A percentile compares a stretch with the other conserved stretches of the same genome.
Conservation (phyloP, 2,329 filamentous ascomycete genomes). For the Cytospora piceicola region DNA sequence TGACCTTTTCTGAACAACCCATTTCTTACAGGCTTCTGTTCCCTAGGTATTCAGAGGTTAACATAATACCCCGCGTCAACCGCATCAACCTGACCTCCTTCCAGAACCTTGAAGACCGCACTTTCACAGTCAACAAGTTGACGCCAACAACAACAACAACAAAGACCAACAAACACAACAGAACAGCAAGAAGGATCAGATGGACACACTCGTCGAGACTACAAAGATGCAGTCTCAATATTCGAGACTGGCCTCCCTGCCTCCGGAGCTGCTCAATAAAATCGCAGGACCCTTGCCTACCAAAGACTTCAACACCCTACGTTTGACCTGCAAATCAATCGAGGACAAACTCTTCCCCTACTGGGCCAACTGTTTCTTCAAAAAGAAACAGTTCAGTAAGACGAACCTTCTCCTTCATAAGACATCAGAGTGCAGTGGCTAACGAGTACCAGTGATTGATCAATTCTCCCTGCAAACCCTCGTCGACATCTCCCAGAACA, state of each 20-base stretch:
- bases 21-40: too few species aligned
- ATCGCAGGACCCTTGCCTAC: slow-evolving; percentile 60
- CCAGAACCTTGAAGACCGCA: too few species aligned
- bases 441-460: slow-evolving; percentile 38
- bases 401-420: slow-evolving; percentile 34
- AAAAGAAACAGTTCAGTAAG: slow-evolving; percentile 63
- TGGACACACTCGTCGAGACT: not conserved
- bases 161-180: too few species aligned
- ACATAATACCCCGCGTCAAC: too few species aligned
- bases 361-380: slow-evolving; percentile 67
- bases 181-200: not conserved
- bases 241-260: slow-evolving; percentile 43
- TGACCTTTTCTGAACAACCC: too few species aligned
- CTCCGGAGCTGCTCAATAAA: slow-evolving; percentile 61
- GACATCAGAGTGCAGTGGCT: slow-evolving; percentile 38
- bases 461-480: slow-evolving; percentile 53
- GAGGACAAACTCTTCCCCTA: slow-evolving; percentile 58
- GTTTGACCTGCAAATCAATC: slow-evolving; percentile 57
- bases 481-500: slow-evolving; percentile 54
- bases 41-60: too few species aligned
- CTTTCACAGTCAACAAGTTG: too few species aligned
- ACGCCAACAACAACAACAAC: too few species aligned
- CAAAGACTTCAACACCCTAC: slow-evolving; percentile 57
- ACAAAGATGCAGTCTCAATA: slow-evolving; percentile 3
- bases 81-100: too few species aligned